These are phyloP conservation scores for Chrysosphaeria jannelii DNA, from an alignment of 2,329 filamentous ascomycete genomes.

Conservation along the genomic window DNA sequence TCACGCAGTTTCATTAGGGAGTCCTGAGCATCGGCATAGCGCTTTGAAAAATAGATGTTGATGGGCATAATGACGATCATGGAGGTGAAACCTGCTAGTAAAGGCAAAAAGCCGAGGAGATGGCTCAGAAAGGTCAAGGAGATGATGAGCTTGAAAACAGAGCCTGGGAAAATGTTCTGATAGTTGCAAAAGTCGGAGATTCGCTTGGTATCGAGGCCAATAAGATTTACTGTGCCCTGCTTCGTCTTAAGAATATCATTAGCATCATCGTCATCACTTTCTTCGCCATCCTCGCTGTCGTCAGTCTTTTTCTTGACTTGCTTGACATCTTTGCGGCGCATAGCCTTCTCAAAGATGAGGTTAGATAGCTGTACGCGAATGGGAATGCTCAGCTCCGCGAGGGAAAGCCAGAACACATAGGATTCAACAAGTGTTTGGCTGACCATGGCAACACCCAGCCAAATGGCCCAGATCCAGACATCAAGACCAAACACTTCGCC, in stretches of 20 bases:
- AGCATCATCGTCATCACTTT: conserved; percentile 17
- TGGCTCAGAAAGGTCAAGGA: conserved; percentile 35
- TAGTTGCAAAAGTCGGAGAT: conserved; percentile 37
- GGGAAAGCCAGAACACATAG: conserved; percentile 36
- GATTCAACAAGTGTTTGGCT: conserved; percentile 29
- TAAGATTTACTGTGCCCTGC: conserved; percentile 47
- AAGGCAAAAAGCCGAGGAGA: conserved; percentile 40
- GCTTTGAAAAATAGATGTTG: conserved; percentile 34
- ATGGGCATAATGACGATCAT: conserved; percentile 34
- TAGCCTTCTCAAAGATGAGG: conserved; percentile 46
- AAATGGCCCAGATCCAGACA: conserved; percentile 38
- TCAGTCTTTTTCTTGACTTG: conserved; percentile 16
- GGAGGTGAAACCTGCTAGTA: conserved; percentile 31
- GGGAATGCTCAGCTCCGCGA: conserved; percentile 29
- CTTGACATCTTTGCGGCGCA: conserved; percentile 51
- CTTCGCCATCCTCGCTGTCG: conserved; percentile 7
- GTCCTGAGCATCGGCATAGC: conserved; percentile 33
- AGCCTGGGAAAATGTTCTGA: conserved; percentile 32
- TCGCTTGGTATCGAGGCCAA: conserved; percentile 44
- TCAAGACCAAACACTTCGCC: conserved; percentile 17
- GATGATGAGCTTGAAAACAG: conserved; percentile 29
- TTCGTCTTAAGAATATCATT: conserved; percentile 18
- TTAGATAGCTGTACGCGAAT: conserved; percentile 39
- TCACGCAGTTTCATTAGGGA: conserved; percentile 47
- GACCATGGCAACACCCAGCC: conserved; percentile 28